phyloP scores from a whole-genome alignment of 139 green algal genomes.

The Tetradesmus obliquus region DNA sequence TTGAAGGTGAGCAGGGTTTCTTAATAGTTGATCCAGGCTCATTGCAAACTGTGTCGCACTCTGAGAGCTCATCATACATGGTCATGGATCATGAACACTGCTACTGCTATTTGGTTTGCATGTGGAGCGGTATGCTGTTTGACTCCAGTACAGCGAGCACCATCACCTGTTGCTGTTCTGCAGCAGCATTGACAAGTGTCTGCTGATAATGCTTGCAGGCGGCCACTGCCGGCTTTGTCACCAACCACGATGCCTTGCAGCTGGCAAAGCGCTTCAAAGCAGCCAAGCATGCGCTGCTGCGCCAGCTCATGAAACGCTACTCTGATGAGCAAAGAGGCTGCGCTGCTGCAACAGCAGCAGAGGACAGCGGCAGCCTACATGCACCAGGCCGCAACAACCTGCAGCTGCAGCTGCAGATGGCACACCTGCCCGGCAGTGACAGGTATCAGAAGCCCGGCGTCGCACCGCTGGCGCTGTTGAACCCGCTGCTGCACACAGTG shows the following conservation, averaged over 20 bases:
- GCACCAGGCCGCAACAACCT: neutral
- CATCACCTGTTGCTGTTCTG: neutral
- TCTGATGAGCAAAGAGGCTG: neutral
- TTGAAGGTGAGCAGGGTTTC: neutral
- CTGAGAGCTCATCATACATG: no score
- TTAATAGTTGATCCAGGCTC: neutral
- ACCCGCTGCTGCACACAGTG: neutral
- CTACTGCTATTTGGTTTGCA: no score
- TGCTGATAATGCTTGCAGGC: neutral
- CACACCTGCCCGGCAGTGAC: neutral
- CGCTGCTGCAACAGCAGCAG: neutral
- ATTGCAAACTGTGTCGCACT: neutral
- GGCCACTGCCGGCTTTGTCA: neutral
- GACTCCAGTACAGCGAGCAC: no score
- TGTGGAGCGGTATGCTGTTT: no score
- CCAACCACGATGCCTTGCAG: neutral
- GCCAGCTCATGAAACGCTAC: neutral
- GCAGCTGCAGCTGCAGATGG: no score
- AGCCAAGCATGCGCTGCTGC: constrained; percentile 1
- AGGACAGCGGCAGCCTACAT: neutral
- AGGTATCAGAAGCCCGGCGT: neutral
- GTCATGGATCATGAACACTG: no score
- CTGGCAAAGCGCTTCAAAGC: neutral
- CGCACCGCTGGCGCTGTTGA: neutral
- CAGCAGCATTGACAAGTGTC: no score